These are phyloP conservation scores for Fusarium phyllophilum DNA, from an alignment of 2,329 filamentous ascomycete genomes.

Conservation along the genomic window DNA sequence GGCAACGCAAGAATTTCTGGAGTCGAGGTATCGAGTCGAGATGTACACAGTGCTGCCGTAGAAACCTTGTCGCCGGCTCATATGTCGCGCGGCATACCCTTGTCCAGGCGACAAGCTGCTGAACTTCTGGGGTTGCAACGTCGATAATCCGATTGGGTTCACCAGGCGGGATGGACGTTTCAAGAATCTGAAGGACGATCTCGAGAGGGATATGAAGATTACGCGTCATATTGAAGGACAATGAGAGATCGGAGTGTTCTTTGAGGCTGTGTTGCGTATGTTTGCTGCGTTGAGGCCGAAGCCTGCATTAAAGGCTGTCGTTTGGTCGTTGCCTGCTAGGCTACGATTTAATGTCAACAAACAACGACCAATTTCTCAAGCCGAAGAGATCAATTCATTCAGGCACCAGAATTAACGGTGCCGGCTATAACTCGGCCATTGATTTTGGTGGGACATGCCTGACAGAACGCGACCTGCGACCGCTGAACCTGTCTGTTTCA, in stretches of 20 bases:
- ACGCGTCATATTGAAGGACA: not conserved
- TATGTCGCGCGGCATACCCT: slow-evolving; percentile 29
- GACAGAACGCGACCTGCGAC: not conserved
- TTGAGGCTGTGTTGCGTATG: not conserved
- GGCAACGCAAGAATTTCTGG: not conserved
- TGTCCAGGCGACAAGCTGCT: slow-evolving; percentile 22
- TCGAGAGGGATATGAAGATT: slow-evolving; percentile 19
- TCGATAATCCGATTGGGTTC: slow-evolving; percentile 10
- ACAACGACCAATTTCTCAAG: no score
- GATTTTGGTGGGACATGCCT: not conserved
- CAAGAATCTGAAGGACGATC: slow-evolving; percentile 23
- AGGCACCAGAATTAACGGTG: slow-evolving; percentile 7
- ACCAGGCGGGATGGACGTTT: slow-evolving; percentile 8
- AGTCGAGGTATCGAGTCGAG: slow-evolving; percentile 10
- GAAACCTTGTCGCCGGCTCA: not conserved
- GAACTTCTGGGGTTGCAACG: slow-evolving; percentile 5
- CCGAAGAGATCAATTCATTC: not conserved
- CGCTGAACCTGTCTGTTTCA: accelerated
- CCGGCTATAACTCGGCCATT: not conserved
- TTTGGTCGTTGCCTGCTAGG: slow-evolving; percentile 18
- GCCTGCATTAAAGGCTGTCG: not conserved
- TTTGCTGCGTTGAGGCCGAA: not conserved
- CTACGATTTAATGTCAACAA: not conserved
- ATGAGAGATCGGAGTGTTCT: not conserved
- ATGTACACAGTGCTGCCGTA: slow-evolving; percentile 24